These are phyloP conservation scores for Trichosphaerium sp. DNA, from an alignment of 78 protist genomes.

Conservation along the genomic window DNA sequence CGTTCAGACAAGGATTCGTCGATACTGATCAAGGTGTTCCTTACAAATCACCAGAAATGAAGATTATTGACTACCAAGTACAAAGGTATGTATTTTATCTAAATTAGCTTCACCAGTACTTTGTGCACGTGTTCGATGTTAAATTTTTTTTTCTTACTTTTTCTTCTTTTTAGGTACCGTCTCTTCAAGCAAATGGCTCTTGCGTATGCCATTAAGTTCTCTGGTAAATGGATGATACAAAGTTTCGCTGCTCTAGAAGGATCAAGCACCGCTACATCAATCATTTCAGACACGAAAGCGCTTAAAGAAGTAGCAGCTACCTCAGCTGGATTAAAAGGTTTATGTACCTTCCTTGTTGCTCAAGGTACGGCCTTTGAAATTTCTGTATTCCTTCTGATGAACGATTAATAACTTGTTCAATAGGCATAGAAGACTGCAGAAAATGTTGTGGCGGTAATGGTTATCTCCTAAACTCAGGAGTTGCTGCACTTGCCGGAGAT, in stretches of 20 bases:
- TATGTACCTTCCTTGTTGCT: background rate
- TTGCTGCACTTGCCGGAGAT: constrained; percentile 1
- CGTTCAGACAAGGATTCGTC: too few species aligned
- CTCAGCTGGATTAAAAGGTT: background rate
- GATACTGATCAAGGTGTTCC: background rate
- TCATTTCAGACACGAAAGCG: too few species aligned
- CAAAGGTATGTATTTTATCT: too few species aligned
- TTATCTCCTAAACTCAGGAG: background rate
- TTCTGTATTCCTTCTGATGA: too few species aligned
- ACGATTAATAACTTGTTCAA: too few species aligned
- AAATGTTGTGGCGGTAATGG: background rate
- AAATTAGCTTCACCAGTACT: too few species aligned
- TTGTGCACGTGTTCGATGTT: too few species aligned
- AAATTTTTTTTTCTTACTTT: too few species aligned
- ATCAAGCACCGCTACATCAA: background rate
- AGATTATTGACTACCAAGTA: background rate
- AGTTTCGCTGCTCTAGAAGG: background rate
- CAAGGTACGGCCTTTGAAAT: too few species aligned
- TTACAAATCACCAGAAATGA: background rate
- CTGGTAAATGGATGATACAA: background rate
- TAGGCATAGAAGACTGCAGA: background rate
- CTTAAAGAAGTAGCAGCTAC: background rate
- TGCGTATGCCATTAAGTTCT: background rate
- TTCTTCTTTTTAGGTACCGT: too few species aligned
- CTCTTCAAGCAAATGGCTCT: background rate